These are phyloP conservation scores for Fomitopsis schrenkii DNA, from an alignment of 1,284 basidiomycete species.

Conservation along the genomic window DNA sequence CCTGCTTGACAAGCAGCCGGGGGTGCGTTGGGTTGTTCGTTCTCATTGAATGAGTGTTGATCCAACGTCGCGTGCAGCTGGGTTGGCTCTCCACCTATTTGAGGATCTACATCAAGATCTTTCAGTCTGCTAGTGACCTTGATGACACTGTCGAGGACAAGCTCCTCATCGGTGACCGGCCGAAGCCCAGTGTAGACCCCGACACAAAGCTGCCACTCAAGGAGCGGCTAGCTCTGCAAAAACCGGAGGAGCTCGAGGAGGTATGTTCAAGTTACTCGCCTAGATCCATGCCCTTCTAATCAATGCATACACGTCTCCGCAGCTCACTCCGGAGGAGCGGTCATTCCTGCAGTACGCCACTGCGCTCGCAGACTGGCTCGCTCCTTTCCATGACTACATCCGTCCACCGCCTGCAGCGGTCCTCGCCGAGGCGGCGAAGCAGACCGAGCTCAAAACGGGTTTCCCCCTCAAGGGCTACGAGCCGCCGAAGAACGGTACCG, in stretches of 20 bases:
- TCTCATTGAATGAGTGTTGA: neutral
- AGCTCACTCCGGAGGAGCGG: slow-evolving; percentile 61
- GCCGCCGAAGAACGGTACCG: slow-evolving; percentile 37
- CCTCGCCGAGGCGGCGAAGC: slow-evolving; percentile 67
- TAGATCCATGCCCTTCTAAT: neutral
- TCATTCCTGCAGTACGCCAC: slow-evolving; percentile 53
- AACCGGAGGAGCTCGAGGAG: slow-evolving; percentile 51
- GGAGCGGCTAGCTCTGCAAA: slow-evolving; percentile 49
- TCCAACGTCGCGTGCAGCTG: slow-evolving; percentile 32
- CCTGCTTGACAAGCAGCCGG: slow-evolving; percentile 56
- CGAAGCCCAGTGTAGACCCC: slow-evolving; percentile 54
- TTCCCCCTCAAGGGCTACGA: slow-evolving; percentile 62
- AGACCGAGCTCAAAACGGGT: slow-evolving; percentile 65
- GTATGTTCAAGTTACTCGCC: slow-evolving; percentile 28
- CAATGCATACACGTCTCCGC: neutral
- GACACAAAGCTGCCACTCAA: slow-evolving; percentile 48
- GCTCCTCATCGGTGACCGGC: slow-evolving; percentile 71
- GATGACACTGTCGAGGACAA: slow-evolving; percentile 76
- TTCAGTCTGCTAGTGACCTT: slow-evolving; percentile 73
- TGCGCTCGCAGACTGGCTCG: slow-evolving; percentile 67
- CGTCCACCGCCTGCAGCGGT: slow-evolving; percentile 66
- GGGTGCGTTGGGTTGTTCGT: slow-evolving; percentile 39
- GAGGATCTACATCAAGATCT: slow-evolving; percentile 69
- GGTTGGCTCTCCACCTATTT: slow-evolving; percentile 71
- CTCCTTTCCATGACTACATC: slow-evolving; percentile 65